Conservation (phyloP, 2,329 filamentous ascomycete species). For the Colletotrichum sp. region DNA sequence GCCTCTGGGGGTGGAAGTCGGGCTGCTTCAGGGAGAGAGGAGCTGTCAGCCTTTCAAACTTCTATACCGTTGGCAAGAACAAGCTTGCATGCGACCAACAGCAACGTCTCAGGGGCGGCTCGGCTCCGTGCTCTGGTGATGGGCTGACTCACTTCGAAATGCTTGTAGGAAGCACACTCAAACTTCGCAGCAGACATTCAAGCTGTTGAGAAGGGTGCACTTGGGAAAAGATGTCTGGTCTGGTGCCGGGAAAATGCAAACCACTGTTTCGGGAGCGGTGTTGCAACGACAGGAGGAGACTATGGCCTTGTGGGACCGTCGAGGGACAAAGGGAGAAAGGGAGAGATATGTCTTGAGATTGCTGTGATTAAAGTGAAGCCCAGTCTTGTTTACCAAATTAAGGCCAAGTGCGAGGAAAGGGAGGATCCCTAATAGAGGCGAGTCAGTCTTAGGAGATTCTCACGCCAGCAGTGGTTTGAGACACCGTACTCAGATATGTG, state of each 20-base stretch:
- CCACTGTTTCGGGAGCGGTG: slow-evolving; percentile 25
- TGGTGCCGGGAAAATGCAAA: slow-evolving; percentile 22
- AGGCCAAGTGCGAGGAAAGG: slow-evolving; percentile 9
- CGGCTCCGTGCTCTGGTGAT: not conserved
- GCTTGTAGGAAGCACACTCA: slow-evolving; percentile 60
- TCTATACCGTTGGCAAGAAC: not conserved
- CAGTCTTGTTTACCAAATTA: not conserved
- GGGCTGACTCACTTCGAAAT: slow-evolving; percentile 61
- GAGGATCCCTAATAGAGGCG: slow-evolving; percentile 15
- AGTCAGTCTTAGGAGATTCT: slow-evolving; percentile 16
- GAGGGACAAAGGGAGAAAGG: slow-evolving; percentile 18
- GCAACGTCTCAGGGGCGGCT: slow-evolving; percentile 33
- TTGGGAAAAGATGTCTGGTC: slow-evolving; percentile 20
- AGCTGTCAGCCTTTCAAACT: slow-evolving; percentile 27
- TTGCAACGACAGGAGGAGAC: slow-evolving; percentile 22
- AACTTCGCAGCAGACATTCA: slow-evolving; percentile 66
- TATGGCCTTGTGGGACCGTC: slow-evolving; percentile 19
- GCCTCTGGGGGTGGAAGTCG: slow-evolving; percentile 57
- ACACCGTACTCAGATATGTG: slow-evolving; percentile 21
- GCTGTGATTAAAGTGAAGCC: slow-evolving; percentile 8
- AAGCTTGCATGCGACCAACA: slow-evolving; percentile 26
- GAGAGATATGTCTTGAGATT: slow-evolving; percentile 22
- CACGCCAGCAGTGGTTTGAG: slow-evolving; percentile 10
- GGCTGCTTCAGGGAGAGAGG: slow-evolving; percentile 41
- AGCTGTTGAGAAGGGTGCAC: slow-evolving; percentile 38